A percentile compares a stretch with the other conserved stretches of the same genome.
Conservation (phyloP, 1,284 basidiomycete genomes). For the Sporisorium reilianum region DNA sequence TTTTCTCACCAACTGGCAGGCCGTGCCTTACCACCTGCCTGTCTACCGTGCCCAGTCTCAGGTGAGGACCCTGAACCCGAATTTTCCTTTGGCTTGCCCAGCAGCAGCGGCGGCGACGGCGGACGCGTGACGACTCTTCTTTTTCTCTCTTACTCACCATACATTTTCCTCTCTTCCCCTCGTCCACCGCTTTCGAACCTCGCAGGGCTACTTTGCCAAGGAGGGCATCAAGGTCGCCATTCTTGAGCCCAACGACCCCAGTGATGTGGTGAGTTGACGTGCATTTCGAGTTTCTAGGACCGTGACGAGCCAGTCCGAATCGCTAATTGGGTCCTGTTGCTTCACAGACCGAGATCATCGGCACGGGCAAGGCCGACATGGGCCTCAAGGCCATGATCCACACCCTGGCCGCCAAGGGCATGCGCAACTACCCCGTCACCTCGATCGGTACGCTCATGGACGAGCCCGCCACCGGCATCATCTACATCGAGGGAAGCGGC, state of each 20-base stretch:
- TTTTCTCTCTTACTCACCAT: constrained; percentile 1
- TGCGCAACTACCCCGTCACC: constrained; percentile 69
- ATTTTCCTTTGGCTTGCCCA: not conserved
- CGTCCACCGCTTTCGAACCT: not conserved
- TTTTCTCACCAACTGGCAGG: constrained; percentile 64
- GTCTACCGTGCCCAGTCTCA: constrained; percentile 70
- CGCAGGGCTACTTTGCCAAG: constrained; percentile 55
- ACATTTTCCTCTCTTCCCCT: not conserved
- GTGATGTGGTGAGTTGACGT: constrained; percentile 50
- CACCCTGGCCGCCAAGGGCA: constrained; percentile 69
- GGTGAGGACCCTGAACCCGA: constrained; percentile 28
- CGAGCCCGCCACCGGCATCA: constrained; percentile 70
- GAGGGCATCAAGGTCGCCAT: constrained; percentile 71
- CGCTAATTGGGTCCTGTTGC: not conserved
- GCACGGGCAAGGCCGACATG: constrained; percentile 69
- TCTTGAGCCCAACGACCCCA: constrained; percentile 68
- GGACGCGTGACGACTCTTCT: constrained; percentile 29
- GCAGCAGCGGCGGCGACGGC: too few relatives aligned
- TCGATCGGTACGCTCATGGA: constrained; percentile 69
- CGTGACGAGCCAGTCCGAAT: not conserved
- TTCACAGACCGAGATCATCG: constrained; percentile 64
- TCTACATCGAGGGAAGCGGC: constrained; percentile 70
- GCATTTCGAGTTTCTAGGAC: not conserved
- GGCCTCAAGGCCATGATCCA: constrained; percentile 70
- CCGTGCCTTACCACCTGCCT: constrained; percentile 70